These are phyloP conservation scores for Starmerella floris DNA, from an alignment of 805 yeast species.

Conservation along the genomic window DNA sequence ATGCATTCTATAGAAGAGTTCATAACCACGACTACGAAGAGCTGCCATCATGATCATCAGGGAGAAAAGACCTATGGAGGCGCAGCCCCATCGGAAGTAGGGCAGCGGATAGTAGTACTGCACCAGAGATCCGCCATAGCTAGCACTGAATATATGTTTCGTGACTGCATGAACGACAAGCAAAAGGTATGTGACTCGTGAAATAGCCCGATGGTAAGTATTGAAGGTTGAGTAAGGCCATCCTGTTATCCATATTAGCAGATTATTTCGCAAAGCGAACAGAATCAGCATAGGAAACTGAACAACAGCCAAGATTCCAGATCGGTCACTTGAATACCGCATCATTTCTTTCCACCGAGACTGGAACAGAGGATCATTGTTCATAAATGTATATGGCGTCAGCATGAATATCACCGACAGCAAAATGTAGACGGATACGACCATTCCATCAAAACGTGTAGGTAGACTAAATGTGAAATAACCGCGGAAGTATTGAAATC, in stretches of 20 bases:
- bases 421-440: conserved; percentile 32
- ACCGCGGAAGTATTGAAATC: conserved; percentile 17
- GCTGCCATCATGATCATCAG: conserved; percentile 37
- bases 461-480: conserved; percentile 32
- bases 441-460: conserved; percentile 38
- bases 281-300: conserved; percentile 40
- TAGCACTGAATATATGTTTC: conserved; percentile 37
- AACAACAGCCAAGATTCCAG: conserved; percentile 39
- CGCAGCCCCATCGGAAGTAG: conserved; percentile 28
- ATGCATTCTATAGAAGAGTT: conserved; percentile 41
- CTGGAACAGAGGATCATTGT: conserved; percentile 29
- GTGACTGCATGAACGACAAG: conserved; percentile 36
- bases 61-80: conserved; percentile 27
- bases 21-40: conserved; percentile 42
- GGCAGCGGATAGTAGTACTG: conserved; percentile 28
- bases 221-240: conserved; percentile 45
- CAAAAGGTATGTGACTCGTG: conserved; percentile 33
- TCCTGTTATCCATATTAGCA: conserved; percentile 46
- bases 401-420: conserved; percentile 26
- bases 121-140: conserved; percentile 25
- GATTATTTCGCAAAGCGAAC: conserved; percentile 52
- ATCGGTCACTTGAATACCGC: conserved; percentile 39
- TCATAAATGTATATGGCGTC: conserved; percentile 25
- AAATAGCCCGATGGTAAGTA: conserved; percentile 45
- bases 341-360: conserved; percentile 29